A percentile compares a stretch with the other conserved stretches of the same genome.
Conservation (phyloP, 2,329 filamentous ascomycete species). For the Colletotrichum orbiculare region DNA sequence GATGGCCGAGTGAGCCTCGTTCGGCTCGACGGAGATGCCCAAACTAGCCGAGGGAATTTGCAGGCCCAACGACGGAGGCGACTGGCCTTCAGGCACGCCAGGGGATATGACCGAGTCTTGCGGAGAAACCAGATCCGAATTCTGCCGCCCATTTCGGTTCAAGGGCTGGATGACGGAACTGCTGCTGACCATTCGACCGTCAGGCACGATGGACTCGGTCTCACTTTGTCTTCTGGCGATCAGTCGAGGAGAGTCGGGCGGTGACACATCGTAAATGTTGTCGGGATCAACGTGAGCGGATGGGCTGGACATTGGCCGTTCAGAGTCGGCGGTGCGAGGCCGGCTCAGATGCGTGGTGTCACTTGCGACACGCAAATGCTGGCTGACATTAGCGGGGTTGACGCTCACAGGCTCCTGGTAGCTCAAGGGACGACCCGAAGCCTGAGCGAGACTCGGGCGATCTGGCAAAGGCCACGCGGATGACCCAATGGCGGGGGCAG, state of each 20-base stretch:
- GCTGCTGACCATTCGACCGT: constrained; percentile 17
- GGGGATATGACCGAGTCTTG: background rate
- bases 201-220: background rate
- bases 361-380: constrained; percentile 34
- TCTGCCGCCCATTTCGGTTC: constrained; percentile 1
- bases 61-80: constrained; percentile 40
- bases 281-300: constrained; percentile 43
- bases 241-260: constrained; percentile 53
- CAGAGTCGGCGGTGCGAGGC: constrained; percentile 29
- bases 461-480: constrained; percentile 33
- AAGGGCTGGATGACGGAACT: constrained; percentile 7
- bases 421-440: constrained; percentile 35
- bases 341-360: constrained; percentile 30
- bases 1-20: constrained; percentile 1
- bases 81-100: constrained; percentile 1
- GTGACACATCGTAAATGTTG: constrained; percentile 60
- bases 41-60: constrained; percentile 44
- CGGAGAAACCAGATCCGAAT: constrained; percentile 4
- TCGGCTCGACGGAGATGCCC: constrained; percentile 23
- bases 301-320: constrained; percentile 26
- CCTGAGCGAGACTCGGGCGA: constrained; percentile 8
- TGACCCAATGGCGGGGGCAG: constrained; percentile 31
- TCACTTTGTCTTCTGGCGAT: constrained; percentile 32
- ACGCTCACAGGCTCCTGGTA: constrained; percentile 23
- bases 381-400: constrained; percentile 10